Evolutionary conservation across 768 basidiomycete species (phyloP).

Genomic region (Termitomyces sp.): DNA sequence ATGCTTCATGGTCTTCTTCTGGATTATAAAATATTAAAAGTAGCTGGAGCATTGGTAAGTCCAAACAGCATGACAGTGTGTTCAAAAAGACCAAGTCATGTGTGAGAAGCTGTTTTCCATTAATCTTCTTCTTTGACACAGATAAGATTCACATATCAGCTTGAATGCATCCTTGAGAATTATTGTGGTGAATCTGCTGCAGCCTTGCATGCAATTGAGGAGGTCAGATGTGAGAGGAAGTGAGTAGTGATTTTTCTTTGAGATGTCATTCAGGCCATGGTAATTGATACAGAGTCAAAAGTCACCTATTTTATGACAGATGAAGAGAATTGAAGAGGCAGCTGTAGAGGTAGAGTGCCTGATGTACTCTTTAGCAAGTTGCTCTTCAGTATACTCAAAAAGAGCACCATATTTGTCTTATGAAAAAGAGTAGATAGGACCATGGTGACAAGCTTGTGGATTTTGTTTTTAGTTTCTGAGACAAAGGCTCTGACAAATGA

Average conservation of each 20-base stretch:
- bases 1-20: background rate
- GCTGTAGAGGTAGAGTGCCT: constrained; percentile 13
- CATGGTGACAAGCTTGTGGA: background rate
- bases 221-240: constrained; percentile 29
- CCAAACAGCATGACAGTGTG: constrained; percentile 28
- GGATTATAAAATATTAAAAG: background rate
- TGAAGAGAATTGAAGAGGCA: constrained; percentile 21
- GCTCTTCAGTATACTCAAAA: constrained; percentile 21
- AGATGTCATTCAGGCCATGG: constrained; percentile 23
- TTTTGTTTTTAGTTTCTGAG: background rate
- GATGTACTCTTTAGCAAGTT: constrained; percentile 25
- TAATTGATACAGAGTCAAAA: constrained; percentile 19
- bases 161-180: constrained; percentile 31
- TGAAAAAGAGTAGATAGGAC: constrained; percentile 22
- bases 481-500: background rate
- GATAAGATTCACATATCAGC: too few species aligned
- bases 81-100: constrained; percentile 29
- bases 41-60: background rate
- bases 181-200: constrained; percentile 22
- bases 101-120: constrained; percentile 37
- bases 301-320: constrained; percentile 15
- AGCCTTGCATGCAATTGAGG: constrained; percentile 17
- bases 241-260: constrained; percentile 30
- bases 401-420: constrained; percentile 18
- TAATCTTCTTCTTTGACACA: constrained; percentile 30